Percentiles rank a stretch among this genome's conserved stretches.
Conservation (phyloP, 202 grass and related monocot genomes). For the Schoenoplectus triqueter region DNA sequence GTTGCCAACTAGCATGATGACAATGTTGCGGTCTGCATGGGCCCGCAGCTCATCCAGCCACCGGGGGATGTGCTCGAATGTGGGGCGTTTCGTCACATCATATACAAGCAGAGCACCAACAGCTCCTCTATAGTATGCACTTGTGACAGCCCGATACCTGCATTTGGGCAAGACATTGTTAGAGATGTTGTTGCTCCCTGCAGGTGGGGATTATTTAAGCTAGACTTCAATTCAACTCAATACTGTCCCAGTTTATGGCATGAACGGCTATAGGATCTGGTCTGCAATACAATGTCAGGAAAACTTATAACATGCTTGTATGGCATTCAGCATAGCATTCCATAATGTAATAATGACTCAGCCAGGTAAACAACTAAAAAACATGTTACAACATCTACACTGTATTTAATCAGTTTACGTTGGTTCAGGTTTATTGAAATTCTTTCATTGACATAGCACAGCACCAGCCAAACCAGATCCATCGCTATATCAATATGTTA, state of each 20-base stretch:
- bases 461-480: background rate
- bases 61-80: conserved; percentile 79
- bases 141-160: conserved; percentile 92
- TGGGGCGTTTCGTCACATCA: conserved; percentile 77
- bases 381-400: background rate
- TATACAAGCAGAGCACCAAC: conserved; percentile 89
- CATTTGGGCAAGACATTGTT: background rate
- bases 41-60: conserved; percentile 76
- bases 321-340: background rate
- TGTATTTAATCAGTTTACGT: background rate
- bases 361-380: background rate
- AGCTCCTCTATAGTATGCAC: conserved; percentile 94
- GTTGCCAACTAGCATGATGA: conserved; percentile 90
- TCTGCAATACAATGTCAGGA: background rate
- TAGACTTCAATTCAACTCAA: background rate
- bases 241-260: background rate
- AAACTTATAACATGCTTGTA: background rate
- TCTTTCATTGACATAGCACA: background rate
- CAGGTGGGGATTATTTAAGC: background rate
- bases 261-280: background rate
- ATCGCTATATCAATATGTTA: background rate
- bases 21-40: conserved; percentile 78
- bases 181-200: conserved; percentile 27
- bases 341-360: too few relatives aligned
- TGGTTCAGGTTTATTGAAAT: background rate